Evolutionary conservation across 1,284 basidiomycete genomes (phyloP).

Genomic region (Cystobasidium pallidum): DNA sequence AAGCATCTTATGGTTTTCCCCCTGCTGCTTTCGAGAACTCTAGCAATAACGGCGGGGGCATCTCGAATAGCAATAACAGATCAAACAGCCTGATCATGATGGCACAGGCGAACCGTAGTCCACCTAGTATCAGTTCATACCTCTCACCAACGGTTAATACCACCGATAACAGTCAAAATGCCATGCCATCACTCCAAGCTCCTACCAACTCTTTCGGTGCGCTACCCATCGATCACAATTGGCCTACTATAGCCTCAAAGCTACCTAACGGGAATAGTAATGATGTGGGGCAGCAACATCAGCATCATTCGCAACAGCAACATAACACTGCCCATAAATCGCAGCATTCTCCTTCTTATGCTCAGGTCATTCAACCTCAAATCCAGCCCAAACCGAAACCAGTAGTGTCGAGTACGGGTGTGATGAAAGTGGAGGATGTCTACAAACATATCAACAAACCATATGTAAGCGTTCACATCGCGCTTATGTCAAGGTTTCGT

Average conservation of each 20-base stretch:
- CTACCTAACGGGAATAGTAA: constrained; percentile 4
- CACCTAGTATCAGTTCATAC: constrained; percentile 9
- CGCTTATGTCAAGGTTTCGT: not conserved
- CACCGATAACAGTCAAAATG: constrained; percentile 15
- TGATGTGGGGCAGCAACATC: not conserved
- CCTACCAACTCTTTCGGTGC: constrained; percentile 25
- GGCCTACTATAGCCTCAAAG: constrained; percentile 29
- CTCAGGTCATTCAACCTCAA: not conserved
- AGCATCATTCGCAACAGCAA: constrained; percentile 7
- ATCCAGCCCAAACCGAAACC: constrained; percentile 20
- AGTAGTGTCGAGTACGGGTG: constrained; percentile 33
- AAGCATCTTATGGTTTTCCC: constrained; percentile 23
- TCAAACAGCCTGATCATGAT: constrained; percentile 3
- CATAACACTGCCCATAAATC: not conserved
- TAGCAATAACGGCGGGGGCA: not conserved
- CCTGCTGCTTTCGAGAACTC: constrained; percentile 31
- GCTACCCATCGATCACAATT: constrained; percentile 27
- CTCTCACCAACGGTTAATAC: not conserved
- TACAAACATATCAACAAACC: constrained; percentile 75
- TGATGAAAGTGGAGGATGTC: constrained; percentile 62
- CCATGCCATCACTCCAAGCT: constrained; percentile 25
- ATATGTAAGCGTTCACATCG: constrained; percentile 58
- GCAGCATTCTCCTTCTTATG: not conserved
- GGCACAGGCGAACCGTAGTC: not conserved
- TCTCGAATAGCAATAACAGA: not conserved